phyloP scores from a whole-genome alignment of 2,329 filamentous ascomycete genomes.

The Aspergillus sclerotialis region DNA sequence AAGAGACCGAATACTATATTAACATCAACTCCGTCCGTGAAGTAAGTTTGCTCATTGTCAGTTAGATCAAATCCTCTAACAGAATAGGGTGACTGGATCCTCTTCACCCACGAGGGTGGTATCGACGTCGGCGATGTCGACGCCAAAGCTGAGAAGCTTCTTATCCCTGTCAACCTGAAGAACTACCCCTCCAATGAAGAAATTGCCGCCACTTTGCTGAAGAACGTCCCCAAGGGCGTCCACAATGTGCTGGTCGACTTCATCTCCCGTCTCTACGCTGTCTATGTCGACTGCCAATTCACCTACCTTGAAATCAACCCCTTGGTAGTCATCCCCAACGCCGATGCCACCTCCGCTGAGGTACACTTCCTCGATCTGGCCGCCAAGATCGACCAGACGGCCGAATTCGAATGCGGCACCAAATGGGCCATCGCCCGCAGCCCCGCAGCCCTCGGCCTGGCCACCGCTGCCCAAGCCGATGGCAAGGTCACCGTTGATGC shows the following conservation, averaged over 20 bases:
- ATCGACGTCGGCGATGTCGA: constrained; percentile 99
- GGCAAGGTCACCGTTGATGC: constrained; percentile 89
- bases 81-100: constrained; percentile 90
- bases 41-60: constrained; percentile 56
- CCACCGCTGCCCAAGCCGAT: constrained; percentile 55
- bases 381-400: constrained; percentile 97
- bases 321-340: constrained; percentile 94
- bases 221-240: constrained; percentile 87
- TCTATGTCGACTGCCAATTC: constrained; percentile 99
- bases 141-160: constrained; percentile 95
- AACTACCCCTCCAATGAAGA: constrained; percentile 95
- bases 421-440: constrained; percentile 98
- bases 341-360: constrained; percentile 79
- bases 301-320: constrained; percentile 99
- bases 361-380: constrained; percentile 98
- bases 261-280: constrained; percentile 94
- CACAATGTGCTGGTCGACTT: constrained; percentile 99
- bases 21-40: constrained; percentile 99
- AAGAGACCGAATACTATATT: constrained; percentile 98
- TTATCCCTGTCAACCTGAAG: constrained; percentile 91
- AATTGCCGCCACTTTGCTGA: constrained; percentile 76
- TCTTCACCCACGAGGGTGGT: constrained; percentile 99
- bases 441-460: constrained; percentile 77
- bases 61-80: not conserved
- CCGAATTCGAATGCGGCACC: constrained; percentile 97